Evolutionary conservation across 2,329 filamentous ascomycete genomes (phyloP).

Genomic region (Boeremia exigua): DNA sequence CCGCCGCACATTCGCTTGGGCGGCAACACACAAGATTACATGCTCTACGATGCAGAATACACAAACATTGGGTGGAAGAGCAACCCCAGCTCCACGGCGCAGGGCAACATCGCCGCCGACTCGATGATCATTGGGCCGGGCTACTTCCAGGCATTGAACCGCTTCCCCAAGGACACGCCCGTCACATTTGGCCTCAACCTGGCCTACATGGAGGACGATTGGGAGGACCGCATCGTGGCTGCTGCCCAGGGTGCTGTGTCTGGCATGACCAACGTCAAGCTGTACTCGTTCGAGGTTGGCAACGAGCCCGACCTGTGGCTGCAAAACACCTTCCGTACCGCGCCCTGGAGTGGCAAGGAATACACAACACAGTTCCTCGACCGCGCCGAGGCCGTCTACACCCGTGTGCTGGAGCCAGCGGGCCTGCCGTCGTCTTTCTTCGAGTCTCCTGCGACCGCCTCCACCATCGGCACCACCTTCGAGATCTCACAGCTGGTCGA

Average conservation of each 20-base stretch:
- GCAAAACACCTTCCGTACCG: slow-evolving; percentile 55
- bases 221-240: slow-evolving; percentile 50
- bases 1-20: slow-evolving; percentile 58
- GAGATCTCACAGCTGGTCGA: slow-evolving; percentile 51
- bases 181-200: slow-evolving; percentile 59
- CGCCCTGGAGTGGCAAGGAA: slow-evolving; percentile 51
- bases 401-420: slow-evolving; percentile 54
- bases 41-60: slow-evolving; percentile 52
- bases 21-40: slow-evolving; percentile 60
- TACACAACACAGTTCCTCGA: slow-evolving; percentile 57
- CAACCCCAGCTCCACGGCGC: slow-evolving; percentile 49
- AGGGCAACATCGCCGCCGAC: slow-evolving; percentile 52
- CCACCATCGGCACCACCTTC: slow-evolving; percentile 60
- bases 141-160: slow-evolving; percentile 56
- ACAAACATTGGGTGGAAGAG: slow-evolving; percentile 45
- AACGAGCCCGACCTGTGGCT: slow-evolving; percentile 53
- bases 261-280: slow-evolving; percentile 46
- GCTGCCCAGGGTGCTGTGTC: slow-evolving; percentile 50
- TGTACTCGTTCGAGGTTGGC: slow-evolving; percentile 53
- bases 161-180: slow-evolving; percentile 58
- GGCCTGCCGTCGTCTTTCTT: slow-evolving; percentile 54
- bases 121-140: slow-evolving; percentile 56
- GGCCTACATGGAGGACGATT: slow-evolving; percentile 55
- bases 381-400: slow-evolving; percentile 52
- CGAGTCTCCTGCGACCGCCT: slow-evolving; percentile 57